Conservation (phyloP, 768 basidiomycete genomes). For the Lyophyllum shimeji region DNA sequence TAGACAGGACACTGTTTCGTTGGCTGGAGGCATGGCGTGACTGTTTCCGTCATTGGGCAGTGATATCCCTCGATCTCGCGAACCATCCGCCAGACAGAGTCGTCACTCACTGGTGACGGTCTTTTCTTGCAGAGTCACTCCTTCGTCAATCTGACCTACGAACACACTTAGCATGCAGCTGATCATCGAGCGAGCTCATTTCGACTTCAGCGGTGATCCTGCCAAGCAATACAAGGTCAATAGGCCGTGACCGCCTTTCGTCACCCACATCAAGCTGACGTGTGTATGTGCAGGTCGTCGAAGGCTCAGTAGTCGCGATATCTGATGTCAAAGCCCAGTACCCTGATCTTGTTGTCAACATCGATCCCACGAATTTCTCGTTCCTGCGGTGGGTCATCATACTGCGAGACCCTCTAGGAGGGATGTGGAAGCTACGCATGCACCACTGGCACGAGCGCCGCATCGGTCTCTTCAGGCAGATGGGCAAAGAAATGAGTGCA, state of each 20-base stretch:
- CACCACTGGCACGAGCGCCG: no score
- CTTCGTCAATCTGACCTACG: neutral
- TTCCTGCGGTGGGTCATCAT: no score
- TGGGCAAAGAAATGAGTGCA: no score
- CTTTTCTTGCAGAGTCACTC: neutral
- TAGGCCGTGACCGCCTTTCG: neutral
- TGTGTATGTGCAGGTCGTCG: no score
- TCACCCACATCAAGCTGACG: no score
- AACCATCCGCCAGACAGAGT: slow-evolving; percentile 15
- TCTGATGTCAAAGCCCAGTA: no score
- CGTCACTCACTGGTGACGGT: slow-evolving; percentile 13
- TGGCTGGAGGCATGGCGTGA: slow-evolving; percentile 13
- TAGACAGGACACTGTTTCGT: slow-evolving; percentile 4
- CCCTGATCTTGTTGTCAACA: no score
- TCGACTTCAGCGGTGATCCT: slow-evolving; percentile 1
- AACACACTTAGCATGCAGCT: slow-evolving; percentile 2
- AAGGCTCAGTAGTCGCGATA: no score
- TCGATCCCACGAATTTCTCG: no score
- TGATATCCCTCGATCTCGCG: slow-evolving; percentile 11
- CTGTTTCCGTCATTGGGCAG: slow-evolving; percentile 8
- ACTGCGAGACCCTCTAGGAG: no score
- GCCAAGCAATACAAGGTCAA: slow-evolving; percentile 7
- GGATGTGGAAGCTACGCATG: no score
- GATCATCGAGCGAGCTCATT: slow-evolving; percentile 4
- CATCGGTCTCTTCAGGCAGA: no score